Evolutionary conservation across 805 yeast genomes (phyloP).

Genomic region (Kregervanrija fluxuum): DNA sequence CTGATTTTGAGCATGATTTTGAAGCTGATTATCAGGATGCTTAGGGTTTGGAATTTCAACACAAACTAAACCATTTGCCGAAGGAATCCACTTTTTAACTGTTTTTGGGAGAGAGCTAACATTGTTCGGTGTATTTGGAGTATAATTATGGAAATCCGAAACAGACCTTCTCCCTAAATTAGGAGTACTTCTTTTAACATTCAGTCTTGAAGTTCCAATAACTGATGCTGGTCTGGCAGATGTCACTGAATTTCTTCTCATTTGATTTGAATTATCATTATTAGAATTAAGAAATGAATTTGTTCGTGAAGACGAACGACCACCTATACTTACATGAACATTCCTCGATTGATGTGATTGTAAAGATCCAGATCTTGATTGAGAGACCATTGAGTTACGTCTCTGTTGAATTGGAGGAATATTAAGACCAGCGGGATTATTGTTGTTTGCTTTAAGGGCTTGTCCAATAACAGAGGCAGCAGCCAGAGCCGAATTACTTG

Average conservation of each 20-base stretch:
- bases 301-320: background rate
- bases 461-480: conserved; percentile 54
- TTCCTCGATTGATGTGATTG: background rate
- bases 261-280: conserved; percentile 4
- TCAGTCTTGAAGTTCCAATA: background rate
- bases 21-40: conserved; percentile 7
- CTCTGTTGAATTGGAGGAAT: conserved; percentile 22
- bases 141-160: conserved; percentile 5
- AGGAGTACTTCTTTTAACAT: conserved; percentile 5
- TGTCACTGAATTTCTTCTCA: conserved; percentile 2
- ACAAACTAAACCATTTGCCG: conserved; percentile 61
- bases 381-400: background rate
- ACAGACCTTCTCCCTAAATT: conserved; percentile 10
- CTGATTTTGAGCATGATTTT: background rate
- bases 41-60: conserved; percentile 54
- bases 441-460: conserved; percentile 34
- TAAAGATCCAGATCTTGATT: conserved; percentile 2
- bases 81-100: conserved; percentile 66
- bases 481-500: conserved; percentile 49
- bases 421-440: conserved; percentile 24
- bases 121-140: background rate
- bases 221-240: conserved; percentile 2
- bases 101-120: conserved; percentile 30
- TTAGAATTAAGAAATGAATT: background rate
- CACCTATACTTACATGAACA: background rate